Evolutionary conservation across 1,284 basidiomycete species (phyloP).

Genomic region (Cystobasidium pallidum): DNA sequence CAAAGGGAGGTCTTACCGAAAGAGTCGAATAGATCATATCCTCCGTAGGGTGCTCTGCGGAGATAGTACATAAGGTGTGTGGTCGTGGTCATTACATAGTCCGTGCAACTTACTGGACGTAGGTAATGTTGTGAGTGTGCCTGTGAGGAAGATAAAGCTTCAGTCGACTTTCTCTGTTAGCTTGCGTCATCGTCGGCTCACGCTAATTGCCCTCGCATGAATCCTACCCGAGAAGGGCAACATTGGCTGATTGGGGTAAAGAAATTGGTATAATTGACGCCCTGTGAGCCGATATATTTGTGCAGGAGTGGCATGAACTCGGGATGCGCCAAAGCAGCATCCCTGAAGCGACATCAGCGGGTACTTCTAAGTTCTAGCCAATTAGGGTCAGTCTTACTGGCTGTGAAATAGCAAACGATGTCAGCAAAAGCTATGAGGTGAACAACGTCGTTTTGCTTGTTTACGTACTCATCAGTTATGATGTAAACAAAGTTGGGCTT

Average conservation of each 20-base stretch:
- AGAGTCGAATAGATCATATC: constrained; percentile 20
- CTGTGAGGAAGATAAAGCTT: neutral
- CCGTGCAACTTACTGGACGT: neutral
- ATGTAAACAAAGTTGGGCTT: constrained; percentile 46
- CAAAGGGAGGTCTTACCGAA: neutral
- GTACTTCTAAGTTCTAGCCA: neutral
- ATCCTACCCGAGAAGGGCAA: constrained; percentile 52
- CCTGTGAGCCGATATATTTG: constrained; percentile 22
- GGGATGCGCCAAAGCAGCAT: constrained; percentile 42
- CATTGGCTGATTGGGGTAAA: constrained; percentile 52
- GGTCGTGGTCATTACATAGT: neutral
- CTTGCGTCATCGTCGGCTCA: neutral
- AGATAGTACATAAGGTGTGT: neutral
- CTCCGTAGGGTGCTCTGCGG: neutral
- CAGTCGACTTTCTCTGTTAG: neutral
- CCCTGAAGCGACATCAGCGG: constrained; percentile 20
- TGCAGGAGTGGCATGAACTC: constrained; percentile 24
- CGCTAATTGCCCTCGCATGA: constrained; percentile 48
- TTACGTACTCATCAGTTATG: constrained; percentile 47
- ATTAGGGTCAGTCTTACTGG: neutral
- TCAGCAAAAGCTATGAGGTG: no score
- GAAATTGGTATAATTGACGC: constrained; percentile 51
- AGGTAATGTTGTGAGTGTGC: constrained; percentile 22
- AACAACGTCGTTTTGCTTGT: no score
- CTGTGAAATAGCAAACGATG: neutral